Base-by-base conservation (phyloP, 176 grass and related monocot species). In the Areca catechu region DNA sequence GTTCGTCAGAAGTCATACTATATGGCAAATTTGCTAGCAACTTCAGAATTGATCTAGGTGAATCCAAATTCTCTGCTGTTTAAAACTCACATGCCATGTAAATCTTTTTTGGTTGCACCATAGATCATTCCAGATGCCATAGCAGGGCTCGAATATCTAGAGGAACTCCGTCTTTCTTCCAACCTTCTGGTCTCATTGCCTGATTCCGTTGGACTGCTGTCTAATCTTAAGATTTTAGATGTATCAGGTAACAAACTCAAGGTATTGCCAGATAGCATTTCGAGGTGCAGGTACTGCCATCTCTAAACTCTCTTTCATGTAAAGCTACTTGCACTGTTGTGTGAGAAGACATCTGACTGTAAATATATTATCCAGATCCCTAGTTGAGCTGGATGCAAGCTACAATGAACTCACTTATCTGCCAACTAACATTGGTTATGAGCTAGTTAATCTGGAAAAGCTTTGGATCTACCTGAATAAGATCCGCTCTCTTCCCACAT, bases 51-150 rank as follows among this genome's bases (percentile, higher is more conserved):
- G 34, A 43, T 43, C 34, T 43, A 43, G 6, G 10, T 12, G 9
- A 43, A 9, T 43, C 34, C 9, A 43, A 14, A 9, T 43, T 43
- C 34, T 43, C 34, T 43, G 34, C 9, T 43, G 10, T 43, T 43
- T 43, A 43, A 43, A 14, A 43, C 34, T 43, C 7, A 43, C 34
- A 43, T 2, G 34, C 9, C 10, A 43, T 43, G 1, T 43, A 43
- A 43, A 43, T 43, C 34, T 43, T 43, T 43, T 43, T 12, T 43
- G 7, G 10, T 43, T 43, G 34, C 34, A 43, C 34, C 2, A 14
- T 61, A 98, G 93, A 54, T 71, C 74, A 66, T 98, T 80, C 93
- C 93, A 15, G 93, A 98, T 82, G 78, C 86, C 65, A 98, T 92
- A 67, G 81, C 80, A 70, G 75, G 68, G 15, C 74, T 88, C 54